Percentiles rank a stretch among this genome's conserved stretches.
Conservation (phyloP, 768 basidiomycete genomes). For the Phylloporus sp. region DNA sequence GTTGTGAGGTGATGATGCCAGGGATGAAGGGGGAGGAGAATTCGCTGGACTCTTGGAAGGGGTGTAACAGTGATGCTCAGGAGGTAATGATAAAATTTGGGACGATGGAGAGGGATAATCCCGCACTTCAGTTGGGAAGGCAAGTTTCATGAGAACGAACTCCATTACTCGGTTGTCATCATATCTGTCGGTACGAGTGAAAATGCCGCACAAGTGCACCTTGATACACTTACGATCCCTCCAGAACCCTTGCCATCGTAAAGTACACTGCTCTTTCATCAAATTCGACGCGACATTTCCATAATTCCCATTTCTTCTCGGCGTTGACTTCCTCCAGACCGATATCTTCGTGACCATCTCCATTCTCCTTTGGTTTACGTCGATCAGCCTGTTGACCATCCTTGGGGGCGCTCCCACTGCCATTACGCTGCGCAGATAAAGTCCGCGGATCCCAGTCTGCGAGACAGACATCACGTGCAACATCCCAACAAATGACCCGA, state of each 20-base stretch:
- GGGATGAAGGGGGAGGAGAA: conserved; percentile 28
- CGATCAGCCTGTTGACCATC: conserved; percentile 6
- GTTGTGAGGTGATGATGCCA: conserved; percentile 25
- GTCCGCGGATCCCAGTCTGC: conserved; percentile 63
- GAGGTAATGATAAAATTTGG: conserved; percentile 7
- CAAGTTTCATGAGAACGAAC: conserved; percentile 66
- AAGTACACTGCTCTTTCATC: conserved; percentile 69
- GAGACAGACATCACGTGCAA: conserved; percentile 54
- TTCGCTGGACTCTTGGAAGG: conserved; percentile 26
- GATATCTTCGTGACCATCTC: conserved; percentile 11
- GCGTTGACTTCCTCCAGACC: conserved; percentile 1
- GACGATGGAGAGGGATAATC: conserved; percentile 26
- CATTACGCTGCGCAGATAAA: conserved; percentile 7
- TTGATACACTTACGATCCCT: conserved; percentile 40
- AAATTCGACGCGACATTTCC: conserved; percentile 78
- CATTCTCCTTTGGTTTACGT: conserved; percentile 8
- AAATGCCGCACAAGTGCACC: neutral
- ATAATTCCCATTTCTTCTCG: conserved; percentile 59
- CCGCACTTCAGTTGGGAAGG: conserved; percentile 50
- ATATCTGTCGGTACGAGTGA: conserved; percentile 34
- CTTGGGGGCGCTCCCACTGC: conserved; percentile 6
- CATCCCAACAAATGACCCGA: conserved; percentile 75
- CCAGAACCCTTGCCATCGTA: conserved; percentile 65
- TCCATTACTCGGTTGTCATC: conserved; percentile 65
- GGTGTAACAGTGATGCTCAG: conserved; percentile 14